Base-by-base conservation (phyloP, 345 rosid genomes). In the Rhodomyrtus tomentosa region DNA sequence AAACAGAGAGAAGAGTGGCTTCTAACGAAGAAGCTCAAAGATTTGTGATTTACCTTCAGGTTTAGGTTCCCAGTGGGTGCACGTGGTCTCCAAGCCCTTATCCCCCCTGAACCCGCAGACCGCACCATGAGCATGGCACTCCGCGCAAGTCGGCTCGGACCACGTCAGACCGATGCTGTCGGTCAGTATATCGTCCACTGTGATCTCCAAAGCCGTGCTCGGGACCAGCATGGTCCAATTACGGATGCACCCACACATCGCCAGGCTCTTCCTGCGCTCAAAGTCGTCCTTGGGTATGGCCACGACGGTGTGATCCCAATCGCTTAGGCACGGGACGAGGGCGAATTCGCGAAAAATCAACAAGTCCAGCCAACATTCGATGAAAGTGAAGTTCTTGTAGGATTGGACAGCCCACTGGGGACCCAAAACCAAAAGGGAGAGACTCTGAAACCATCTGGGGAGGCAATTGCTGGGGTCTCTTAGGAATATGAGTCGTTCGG, bases 301-400 rank as follows among this genome's bases (percentile, higher is more conserved):
- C 79, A 83, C 45, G 2, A 88, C 58, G 0, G 87, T 85, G 54
- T 85, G 83, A 50, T 87, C 79, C 5, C 22, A 42, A 16, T 81
- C 36, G 13, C 89, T 82, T 79, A 88, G 89, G 81, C 91, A 91
- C 8, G 25, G 11, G 29, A 90, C 36, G 5, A 36, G 73, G 40
- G 5, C 27, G 22, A 62, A 7, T 32, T 18, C 10, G 1, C 4
- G 25, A 25, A 21, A 40, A 16, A 18, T 29, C 2, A 81, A 13
- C 58, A 21, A 27, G 51, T 55, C 51, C 45, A 24, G 18, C 16
- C 36, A 5, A 55, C 53, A 86, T 11, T 83, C 5, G 10, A 58
- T 27, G 83, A 55, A 80, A 25, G 85, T 83, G 87, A 86, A 83
- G 79, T 56, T 45, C 83, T 81, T 54, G 42, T 45, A 29, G 80